phyloP scores from a whole-genome alignment of 1,284 basidiomycete genomes.

The Agroathelia rolfsii region DNA sequence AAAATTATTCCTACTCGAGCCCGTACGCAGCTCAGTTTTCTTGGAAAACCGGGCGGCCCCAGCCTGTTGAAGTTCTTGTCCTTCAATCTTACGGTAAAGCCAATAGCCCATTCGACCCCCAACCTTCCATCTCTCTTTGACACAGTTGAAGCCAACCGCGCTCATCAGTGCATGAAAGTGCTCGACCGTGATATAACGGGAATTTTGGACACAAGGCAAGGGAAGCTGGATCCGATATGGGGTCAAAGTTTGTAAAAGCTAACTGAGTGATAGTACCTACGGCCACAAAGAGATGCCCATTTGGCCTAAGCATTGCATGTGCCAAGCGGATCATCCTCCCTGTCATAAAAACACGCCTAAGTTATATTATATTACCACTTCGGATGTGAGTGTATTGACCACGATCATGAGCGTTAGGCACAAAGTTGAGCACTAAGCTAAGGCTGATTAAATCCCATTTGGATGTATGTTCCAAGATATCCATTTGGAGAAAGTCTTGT shows the following conservation, averaged over 20 bases:
- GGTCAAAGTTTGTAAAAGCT: not conserved
- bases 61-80: slow-evolving; percentile 9
- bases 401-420: slow-evolving; percentile 64
- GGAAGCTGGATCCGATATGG: slow-evolving; percentile 45
- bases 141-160: slow-evolving; percentile 51
- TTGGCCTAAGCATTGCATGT: slow-evolving; percentile 44
- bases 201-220: slow-evolving; percentile 73
- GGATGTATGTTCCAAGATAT: slow-evolving; percentile 32
- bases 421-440: slow-evolving; percentile 83
- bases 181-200: slow-evolving; percentile 63
- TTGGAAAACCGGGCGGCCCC: slow-evolving; percentile 28
- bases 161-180: slow-evolving; percentile 51
- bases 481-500: slow-evolving; percentile 72
- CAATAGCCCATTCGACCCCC: slow-evolving; percentile 73
- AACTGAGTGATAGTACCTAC: slow-evolving; percentile 28
- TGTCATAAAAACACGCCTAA: slow-evolving; percentile 20
- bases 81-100: slow-evolving; percentile 43
- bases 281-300: slow-evolving; percentile 64
- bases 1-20: slow-evolving; percentile 79
- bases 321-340: slow-evolving; percentile 69
- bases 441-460: slow-evolving; percentile 75
- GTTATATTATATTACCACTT: slow-evolving; percentile 1
- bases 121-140: slow-evolving; percentile 50
- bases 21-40: slow-evolving; percentile 53
- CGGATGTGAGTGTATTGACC: slow-evolving; percentile 34